A percentile compares a stretch with the other conserved stretches of the same genome.
Conservation (phyloP, 768 basidiomycete species). For the Lentinus tigrinus region DNA sequence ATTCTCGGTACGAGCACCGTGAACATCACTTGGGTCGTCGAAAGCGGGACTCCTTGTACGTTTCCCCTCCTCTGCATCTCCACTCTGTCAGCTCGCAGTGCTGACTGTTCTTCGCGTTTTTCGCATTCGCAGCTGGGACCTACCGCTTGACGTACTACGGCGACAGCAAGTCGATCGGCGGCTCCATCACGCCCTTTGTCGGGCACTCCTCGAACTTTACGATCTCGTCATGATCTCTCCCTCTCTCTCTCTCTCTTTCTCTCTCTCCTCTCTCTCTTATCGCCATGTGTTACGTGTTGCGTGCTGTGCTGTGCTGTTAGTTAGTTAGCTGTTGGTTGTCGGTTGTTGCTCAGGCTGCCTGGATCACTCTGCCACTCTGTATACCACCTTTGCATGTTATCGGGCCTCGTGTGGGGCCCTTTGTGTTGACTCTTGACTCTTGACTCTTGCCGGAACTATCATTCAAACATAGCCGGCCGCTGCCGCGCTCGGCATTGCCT, state of each 20-base stretch:
- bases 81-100: background rate
- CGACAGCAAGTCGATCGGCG: slow-evolving; percentile 70
- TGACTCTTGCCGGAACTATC: too few relatives aligned
- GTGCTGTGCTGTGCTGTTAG: too few relatives aligned
- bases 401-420: too few relatives aligned
- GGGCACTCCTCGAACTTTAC: slow-evolving; percentile 64
- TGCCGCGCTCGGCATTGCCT: too few relatives aligned
- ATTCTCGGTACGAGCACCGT: slow-evolving; percentile 63
- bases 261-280: background rate
- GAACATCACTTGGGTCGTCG: slow-evolving; percentile 68
- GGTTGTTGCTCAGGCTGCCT: too few relatives aligned
- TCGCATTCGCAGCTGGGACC: slow-evolving; percentile 48
- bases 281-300: too few relatives aligned
- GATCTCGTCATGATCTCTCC: background rate
- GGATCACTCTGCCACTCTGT: too few relatives aligned
- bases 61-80: background rate
- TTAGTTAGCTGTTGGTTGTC: too few relatives aligned
- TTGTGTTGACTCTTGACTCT: too few relatives aligned
- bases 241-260: background rate
- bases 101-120: too few relatives aligned
- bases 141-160: slow-evolving; percentile 75
- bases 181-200: slow-evolving; percentile 60
- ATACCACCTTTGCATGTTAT: too few relatives aligned
- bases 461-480: too few relatives aligned
- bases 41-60: slow-evolving; percentile 56